Percentiles rank a stretch among this genome's conserved stretches.
These are phyloP conservation scores for Beauveria rudraprayagi DNA, from an alignment of 2,329 filamentous ascomycete genomes.

Conservation along the genomic window DNA sequence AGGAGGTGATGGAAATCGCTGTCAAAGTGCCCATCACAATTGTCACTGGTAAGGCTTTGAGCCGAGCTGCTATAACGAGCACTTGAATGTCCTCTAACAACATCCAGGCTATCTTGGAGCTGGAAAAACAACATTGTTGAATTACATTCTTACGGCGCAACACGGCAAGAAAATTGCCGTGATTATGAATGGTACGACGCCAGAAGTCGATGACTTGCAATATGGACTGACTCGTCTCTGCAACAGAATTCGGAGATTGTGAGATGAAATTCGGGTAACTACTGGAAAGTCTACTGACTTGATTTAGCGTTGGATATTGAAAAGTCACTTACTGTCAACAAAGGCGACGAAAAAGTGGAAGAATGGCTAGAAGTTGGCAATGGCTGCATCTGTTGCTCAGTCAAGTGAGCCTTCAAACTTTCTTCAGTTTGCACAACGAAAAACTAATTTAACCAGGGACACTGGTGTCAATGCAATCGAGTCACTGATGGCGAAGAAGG, in stretches of 20 bases:
- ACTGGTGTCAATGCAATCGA: slow-evolving; percentile 91
- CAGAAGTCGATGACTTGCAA: slow-evolving; percentile 12
- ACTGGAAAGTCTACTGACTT: not conserved
- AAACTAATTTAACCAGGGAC: slow-evolving; percentile 50
- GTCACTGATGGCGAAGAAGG: slow-evolving; percentile 87
- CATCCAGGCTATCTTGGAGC: slow-evolving; percentile 81
- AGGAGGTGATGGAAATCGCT: slow-evolving; percentile 34
- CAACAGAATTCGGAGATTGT: slow-evolving; percentile 73
- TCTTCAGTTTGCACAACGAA: not conserved
- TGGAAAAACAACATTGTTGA: slow-evolving; percentile 89
- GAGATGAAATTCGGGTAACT: slow-evolving; percentile 22
- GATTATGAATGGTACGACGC: slow-evolving; percentile 69
- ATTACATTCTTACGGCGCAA: slow-evolving; percentile 89
- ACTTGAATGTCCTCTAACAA: not conserved
- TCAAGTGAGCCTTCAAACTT: slow-evolving; percentile 54
- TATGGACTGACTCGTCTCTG: not conserved
- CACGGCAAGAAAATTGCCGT: slow-evolving; percentile 98
- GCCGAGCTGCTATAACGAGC: not conserved
- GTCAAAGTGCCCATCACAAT: slow-evolving; percentile 77
- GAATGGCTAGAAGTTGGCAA: slow-evolving; percentile 97
- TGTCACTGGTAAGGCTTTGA: slow-evolving; percentile 56
- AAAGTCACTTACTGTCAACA: slow-evolving; percentile 85
- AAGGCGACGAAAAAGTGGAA: slow-evolving; percentile 72
- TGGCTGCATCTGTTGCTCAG: slow-evolving; percentile 94
- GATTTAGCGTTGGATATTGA: slow-evolving; percentile 81